Percentiles rank a stretch among this genome's conserved stretches.
These are phyloP conservation scores for Paecilomyces niveus DNA, from an alignment of 2,329 filamentous ascomycete genomes.

Conservation along the genomic window DNA sequence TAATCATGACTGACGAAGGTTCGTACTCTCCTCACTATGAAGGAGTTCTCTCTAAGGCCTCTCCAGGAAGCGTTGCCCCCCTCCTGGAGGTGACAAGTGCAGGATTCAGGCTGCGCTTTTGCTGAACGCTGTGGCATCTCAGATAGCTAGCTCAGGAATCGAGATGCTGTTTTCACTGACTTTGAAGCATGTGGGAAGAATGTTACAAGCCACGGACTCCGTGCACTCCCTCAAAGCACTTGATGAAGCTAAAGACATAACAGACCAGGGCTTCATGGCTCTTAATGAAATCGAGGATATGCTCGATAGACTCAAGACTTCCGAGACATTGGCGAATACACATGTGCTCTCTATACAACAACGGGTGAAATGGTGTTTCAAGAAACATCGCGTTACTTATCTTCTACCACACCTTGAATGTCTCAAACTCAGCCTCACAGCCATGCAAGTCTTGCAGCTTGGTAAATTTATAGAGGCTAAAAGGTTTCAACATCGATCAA, in stretches of 20 bases:
- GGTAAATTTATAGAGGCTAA: constrained; percentile 24
- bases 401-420: constrained; percentile 35
- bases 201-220: constrained; percentile 22
- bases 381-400: constrained; percentile 35
- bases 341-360: constrained; percentile 23
- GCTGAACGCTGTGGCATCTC: constrained; percentile 35
- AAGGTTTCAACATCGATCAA: constrained; percentile 7
- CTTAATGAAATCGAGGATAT: constrained; percentile 38
- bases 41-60: background rate
- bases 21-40: background rate
- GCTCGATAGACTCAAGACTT: constrained; percentile 27
- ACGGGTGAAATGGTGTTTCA: constrained; percentile 34
- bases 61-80: constrained; percentile 10
- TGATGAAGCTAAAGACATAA: constrained; percentile 30
- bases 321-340: constrained; percentile 16
- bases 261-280: constrained; percentile 29
- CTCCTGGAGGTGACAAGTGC: constrained; percentile 14
- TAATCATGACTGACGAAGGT: background rate
- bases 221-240: constrained; percentile 25
- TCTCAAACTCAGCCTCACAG: constrained; percentile 33
- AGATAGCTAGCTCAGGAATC: constrained; percentile 30
- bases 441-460: constrained; percentile 35
- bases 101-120: constrained; percentile 34
- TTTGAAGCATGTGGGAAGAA: constrained; percentile 31
- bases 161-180: constrained; percentile 35